These are phyloP conservation scores for Pyrenophora seminiperda DNA, from an alignment of 2,329 filamentous ascomycete genomes.

Conservation along the genomic window DNA sequence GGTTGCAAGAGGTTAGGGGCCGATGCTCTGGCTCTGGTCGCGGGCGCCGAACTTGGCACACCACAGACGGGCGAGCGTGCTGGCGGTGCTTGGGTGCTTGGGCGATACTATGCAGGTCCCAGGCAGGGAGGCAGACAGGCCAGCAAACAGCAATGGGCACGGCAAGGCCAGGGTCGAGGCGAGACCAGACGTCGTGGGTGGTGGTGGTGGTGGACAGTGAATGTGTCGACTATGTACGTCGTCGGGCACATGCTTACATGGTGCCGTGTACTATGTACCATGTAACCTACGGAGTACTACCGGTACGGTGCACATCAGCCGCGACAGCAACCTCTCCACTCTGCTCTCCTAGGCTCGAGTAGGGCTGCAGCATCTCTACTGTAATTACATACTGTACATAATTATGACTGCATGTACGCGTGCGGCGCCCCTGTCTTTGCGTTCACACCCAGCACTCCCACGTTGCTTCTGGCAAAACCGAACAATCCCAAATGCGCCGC, in stretches of 20 bases:
- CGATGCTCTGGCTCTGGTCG: slow-evolving; percentile 14
- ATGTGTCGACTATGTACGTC: neutral
- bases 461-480: neutral
- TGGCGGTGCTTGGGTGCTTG: slow-evolving; percentile 13
- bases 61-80: slow-evolving; percentile 6
- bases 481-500: too few species aligned
- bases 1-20: slow-evolving; percentile 20
- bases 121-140: slow-evolving; percentile 12
- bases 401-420: slow-evolving; percentile 8
- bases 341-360: too few species aligned
- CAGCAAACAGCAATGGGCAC: slow-evolving; percentile 15
- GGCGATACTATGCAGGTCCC: slow-evolving; percentile 16
- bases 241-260: too few species aligned
- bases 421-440: neutral
- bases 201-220: neutral
- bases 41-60: slow-evolving; percentile 18
- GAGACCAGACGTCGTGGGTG: slow-evolving; percentile 2
- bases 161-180: slow-evolving; percentile 10
- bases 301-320: slow-evolving; percentile 3
- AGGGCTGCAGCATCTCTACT: too few species aligned
- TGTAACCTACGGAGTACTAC: too few species aligned
- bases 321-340: slow-evolving; percentile 14
- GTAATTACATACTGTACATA: too few species aligned
- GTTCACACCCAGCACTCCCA: neutral
- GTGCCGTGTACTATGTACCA: too few species aligned